Conservation (phyloP, 1,139 yeast species). For the Lodderomyces margitis region DNA sequence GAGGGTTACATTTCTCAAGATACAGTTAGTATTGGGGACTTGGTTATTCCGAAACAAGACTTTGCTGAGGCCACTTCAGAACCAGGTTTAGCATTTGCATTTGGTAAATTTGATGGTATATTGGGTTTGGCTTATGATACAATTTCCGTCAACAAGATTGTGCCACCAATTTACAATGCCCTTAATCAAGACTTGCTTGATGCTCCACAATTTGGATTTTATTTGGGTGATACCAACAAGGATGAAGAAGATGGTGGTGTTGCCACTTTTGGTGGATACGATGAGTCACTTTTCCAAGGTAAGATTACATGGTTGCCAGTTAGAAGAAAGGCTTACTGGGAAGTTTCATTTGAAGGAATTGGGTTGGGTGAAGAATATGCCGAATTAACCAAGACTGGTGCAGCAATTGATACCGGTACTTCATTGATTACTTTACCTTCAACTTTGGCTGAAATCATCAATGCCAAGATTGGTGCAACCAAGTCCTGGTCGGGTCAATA, state of each 20-base stretch:
- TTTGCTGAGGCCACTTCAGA: slow-evolving; percentile 97
- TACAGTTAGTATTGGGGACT: slow-evolving; percentile 74
- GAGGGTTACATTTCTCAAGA: slow-evolving; percentile 92
- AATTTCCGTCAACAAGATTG: slow-evolving; percentile 81
- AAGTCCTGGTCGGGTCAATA: slow-evolving; percentile 98
- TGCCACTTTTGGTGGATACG: slow-evolving; percentile 94
- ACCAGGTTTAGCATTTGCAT: slow-evolving; percentile 97
- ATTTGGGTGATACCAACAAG: slow-evolving; percentile 76
- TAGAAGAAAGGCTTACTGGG: slow-evolving; percentile 99
- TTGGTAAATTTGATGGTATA: slow-evolving; percentile 97
- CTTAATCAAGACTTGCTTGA: slow-evolving; percentile 77
- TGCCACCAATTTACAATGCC: slow-evolving; percentile 93
- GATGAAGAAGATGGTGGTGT: slow-evolving; percentile 74
- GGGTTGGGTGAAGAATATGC: slow-evolving; percentile 92
- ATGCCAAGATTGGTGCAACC: slow-evolving; percentile 94
- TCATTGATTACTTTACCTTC: slow-evolving; percentile 93
- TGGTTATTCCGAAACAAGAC: slow-evolving; percentile 80
- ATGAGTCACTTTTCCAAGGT: slow-evolving; percentile 70
- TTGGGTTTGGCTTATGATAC: slow-evolving; percentile 92
- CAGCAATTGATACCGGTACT: slow-evolving; percentile 98
- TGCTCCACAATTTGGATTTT: slow-evolving; percentile 81
- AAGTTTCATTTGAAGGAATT: slow-evolving; percentile 86
- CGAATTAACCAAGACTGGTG: slow-evolving; percentile 78
- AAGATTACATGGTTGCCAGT: slow-evolving; percentile 93
- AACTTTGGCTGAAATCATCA: slow-evolving; percentile 90